Conservation (phyloP, 192 early-diverging fungal species). For the Mortierella antarctica region DNA sequence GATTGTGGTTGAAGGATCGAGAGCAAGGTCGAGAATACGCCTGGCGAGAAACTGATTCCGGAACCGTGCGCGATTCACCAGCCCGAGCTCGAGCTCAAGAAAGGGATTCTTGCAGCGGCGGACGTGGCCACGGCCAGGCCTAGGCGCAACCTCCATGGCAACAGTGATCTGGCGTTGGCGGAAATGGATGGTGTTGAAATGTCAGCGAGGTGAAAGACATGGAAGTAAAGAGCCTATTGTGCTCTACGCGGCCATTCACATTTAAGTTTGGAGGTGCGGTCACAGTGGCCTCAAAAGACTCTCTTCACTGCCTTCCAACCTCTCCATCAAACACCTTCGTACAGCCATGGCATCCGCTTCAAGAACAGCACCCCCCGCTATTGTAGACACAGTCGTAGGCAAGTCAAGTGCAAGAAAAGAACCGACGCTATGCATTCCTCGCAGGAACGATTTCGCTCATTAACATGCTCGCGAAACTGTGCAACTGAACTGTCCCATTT, state of each 20-base stretch:
- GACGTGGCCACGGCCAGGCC: background rate
- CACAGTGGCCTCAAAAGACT: too few relatives aligned
- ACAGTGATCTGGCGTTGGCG: background rate
- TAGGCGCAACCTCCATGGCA: background rate
- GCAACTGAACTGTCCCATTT: too few relatives aligned
- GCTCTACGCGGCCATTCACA: too few relatives aligned
- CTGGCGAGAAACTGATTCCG: constrained; percentile 11
- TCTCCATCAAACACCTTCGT: background rate
- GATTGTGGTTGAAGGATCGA: constrained; percentile 34
- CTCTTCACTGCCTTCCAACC: background rate
- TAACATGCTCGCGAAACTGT: background rate
- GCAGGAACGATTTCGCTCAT: background rate
- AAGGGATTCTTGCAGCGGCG: constrained; percentile 11
- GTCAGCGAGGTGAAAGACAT: background rate
- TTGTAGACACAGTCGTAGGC: constrained; percentile 37
- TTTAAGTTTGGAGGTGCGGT: too few relatives aligned
- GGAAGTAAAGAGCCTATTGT: background rate
- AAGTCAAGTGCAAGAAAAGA: background rate
- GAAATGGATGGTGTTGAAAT: background rate
- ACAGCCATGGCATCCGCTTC: constrained; percentile 15
- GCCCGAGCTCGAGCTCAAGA: constrained; percentile 14
- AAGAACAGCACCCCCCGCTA: constrained; percentile 38
- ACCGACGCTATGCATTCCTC: background rate
- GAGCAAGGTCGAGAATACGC: constrained; percentile 20
- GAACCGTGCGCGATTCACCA: constrained; percentile 3